Evolutionary conservation across 2,329 filamentous ascomycete genomes (phyloP), one percentile per base, ranked within the genome.

Genomic region (Fusarium decemcellulare): DNA sequence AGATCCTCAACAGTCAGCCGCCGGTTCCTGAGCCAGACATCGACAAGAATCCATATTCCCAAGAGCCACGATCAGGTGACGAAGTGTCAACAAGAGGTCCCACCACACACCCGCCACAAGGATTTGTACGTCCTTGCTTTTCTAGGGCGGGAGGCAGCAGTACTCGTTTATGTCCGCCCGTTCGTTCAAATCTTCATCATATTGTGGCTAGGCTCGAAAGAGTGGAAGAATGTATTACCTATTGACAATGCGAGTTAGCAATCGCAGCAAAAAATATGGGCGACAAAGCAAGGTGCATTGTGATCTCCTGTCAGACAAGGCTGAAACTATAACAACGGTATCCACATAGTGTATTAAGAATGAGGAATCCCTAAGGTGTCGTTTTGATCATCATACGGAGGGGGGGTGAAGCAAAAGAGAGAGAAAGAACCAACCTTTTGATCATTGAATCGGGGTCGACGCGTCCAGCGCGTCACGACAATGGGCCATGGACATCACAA

Each of bases 161-260:
- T 84, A 83, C 86, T 88, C 86, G 81, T 82, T 87, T 88, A 88
- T 90, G 88, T 89, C 88, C 88, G 88, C 88, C 88, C 88, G 88
- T 90, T 90, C 88, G 88, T 90, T 89, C 87, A 90, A 89, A 80
- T 81, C 81, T 86, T 90, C 88, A 83, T 90, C 88, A 90, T 86
- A 76, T 70, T 76, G 79, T 81, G 76, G 68, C 62, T 46, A 37
- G 50, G 51, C 39, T 66, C 40, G 67, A 58, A 55, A 40, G 54
- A 48, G 43, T 37, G 59, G 47, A 43, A 46, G 59, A 52, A 23
- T 39, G 71, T 54, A 55, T 66, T 87, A 87, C 84, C 85, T 88
- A 73, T 54, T 75, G 74, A 67, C 71, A 72, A 63, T 64, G 55
- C 61, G 59, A 67, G 80, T 85, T 81, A 85, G 81, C 78, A 75